These are phyloP conservation scores for Exidia glandulosa DNA, from an alignment of 768 basidiomycete genomes.

Conservation along the genomic window DNA sequence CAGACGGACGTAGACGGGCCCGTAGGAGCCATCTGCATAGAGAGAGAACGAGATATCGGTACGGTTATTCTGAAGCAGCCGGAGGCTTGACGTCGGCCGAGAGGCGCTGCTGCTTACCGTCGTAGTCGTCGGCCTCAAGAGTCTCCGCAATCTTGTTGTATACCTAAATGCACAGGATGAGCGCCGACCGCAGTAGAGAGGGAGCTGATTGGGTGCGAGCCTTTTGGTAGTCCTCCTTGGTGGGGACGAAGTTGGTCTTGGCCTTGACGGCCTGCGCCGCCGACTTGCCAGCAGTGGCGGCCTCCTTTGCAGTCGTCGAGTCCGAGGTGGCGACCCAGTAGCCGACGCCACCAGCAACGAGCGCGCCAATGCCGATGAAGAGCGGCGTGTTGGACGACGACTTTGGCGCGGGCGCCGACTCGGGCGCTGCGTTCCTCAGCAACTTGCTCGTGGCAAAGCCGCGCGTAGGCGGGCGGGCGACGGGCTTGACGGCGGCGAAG, in stretches of 20 bases:
- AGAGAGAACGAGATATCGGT: constrained; percentile 5
- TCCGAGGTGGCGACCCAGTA: constrained; percentile 47
- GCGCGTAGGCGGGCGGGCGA: constrained; percentile 9
- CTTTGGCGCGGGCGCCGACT: constrained; percentile 3
- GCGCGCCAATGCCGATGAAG: constrained; percentile 50
- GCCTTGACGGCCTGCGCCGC: constrained; percentile 52
- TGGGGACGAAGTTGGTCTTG: constrained; percentile 58
- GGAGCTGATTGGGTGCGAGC: constrained; percentile 22
- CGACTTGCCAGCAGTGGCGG: constrained; percentile 47
- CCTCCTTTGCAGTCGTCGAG: constrained; percentile 37
- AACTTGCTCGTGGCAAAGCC: neutral
- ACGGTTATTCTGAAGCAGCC: neutral
- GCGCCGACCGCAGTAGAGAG: constrained; percentile 1
- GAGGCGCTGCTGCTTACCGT: constrained; percentile 52
- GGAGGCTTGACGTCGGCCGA: neutral
- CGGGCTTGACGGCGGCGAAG: constrained; percentile 15
- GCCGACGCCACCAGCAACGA: constrained; percentile 46
- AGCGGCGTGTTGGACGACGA: constrained; percentile 35
- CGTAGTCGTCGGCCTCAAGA: constrained; percentile 72
- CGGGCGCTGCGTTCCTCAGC: neutral
- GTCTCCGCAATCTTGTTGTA: constrained; percentile 81
- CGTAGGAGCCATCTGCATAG: constrained; percentile 70
- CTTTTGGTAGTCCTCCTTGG: constrained; percentile 85
- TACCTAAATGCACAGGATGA: constrained; percentile 36
- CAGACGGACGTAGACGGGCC: constrained; percentile 76